Conservation (phyloP, 2,329 filamentous ascomycete genomes). For the Beauveria sp. region DNA sequence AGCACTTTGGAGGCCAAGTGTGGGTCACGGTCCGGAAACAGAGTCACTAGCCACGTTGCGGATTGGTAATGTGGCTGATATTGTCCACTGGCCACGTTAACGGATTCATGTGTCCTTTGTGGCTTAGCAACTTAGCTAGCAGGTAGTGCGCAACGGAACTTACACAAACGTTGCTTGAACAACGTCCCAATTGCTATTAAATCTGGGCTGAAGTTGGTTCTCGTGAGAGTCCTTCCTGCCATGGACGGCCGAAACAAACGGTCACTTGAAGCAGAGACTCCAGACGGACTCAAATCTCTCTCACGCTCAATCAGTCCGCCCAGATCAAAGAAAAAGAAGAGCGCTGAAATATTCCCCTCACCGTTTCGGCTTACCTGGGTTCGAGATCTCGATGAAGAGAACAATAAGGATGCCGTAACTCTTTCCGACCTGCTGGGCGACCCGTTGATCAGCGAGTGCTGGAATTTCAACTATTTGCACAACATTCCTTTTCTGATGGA, state of each 20-base stretch:
- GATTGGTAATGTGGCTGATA: not conserved
- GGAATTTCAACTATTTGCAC: slow-evolving; percentile 63
- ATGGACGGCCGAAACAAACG: slow-evolving; percentile 4
- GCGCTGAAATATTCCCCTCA: slow-evolving; percentile 37
- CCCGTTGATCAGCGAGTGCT: slow-evolving; percentile 63
- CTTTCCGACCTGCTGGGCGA: slow-evolving; percentile 64
- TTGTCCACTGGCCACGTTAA: not conserved
- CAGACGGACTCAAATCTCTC: slow-evolving; percentile 21
- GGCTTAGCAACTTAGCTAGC: not conserved
- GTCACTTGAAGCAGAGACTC: not conserved
- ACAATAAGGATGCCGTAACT: slow-evolving; percentile 59
- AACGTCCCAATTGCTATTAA: not conserved
- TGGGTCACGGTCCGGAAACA: not conserved
- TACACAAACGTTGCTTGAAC: not conserved
- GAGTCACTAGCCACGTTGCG: not conserved
- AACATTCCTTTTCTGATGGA: slow-evolving; percentile 49
- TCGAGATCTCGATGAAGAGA: slow-evolving; percentile 47
- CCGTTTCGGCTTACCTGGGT: slow-evolving; percentile 68
- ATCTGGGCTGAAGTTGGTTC: not conserved
- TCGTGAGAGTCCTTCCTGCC: not conserved
- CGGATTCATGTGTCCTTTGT: not conserved
- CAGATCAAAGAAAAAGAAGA: slow-evolving; percentile 21
- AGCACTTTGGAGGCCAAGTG: not conserved
- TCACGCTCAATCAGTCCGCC: slow-evolving; percentile 40
- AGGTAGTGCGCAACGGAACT: not conserved